Evolutionary conservation across 345 rosid species (phyloP).

Genomic region (Moricandia arvensis): DNA sequence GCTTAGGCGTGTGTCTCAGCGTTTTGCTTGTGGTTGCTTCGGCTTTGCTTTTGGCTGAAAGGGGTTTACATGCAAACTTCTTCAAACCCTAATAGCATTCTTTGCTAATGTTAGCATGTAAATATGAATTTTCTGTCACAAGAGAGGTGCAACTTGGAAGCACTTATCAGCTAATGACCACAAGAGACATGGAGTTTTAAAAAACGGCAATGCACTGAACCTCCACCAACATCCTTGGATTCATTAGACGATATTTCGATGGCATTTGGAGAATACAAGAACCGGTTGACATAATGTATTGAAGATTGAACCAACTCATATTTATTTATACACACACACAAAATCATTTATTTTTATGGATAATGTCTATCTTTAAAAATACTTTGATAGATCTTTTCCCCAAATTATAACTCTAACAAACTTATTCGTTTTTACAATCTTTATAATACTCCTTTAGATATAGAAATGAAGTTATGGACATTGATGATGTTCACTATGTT

Average conservation of each 20-base stretch:
- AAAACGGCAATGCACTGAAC: neutral
- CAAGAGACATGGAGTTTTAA: neutral
- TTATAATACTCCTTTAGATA: neutral
- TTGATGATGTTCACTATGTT: neutral
- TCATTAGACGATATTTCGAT: neutral
- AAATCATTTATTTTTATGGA: neutral
- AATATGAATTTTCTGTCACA: constrained; percentile 2
- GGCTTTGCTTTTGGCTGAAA: constrained; percentile 42
- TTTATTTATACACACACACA: neutral
- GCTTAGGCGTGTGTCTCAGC: constrained; percentile 51
- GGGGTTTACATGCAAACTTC: constrained; percentile 55
- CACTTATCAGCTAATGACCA: neutral
- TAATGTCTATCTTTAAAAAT: neutral
- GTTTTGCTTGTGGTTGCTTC: constrained; percentile 46
- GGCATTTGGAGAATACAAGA: neutral
- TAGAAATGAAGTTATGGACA: neutral
- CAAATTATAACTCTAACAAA: neutral
- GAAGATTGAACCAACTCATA: neutral
- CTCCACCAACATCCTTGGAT: neutral
- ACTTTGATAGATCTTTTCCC: neutral
- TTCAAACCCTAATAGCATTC: constrained; percentile 48
- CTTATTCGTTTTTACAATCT: neutral
- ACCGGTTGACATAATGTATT: neutral
- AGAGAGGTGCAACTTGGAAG: neutral
- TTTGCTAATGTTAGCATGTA: constrained; percentile 4